Conservation (phyloP, 1,139 yeast species). For the Citeromyces hawaiiensis region DNA sequence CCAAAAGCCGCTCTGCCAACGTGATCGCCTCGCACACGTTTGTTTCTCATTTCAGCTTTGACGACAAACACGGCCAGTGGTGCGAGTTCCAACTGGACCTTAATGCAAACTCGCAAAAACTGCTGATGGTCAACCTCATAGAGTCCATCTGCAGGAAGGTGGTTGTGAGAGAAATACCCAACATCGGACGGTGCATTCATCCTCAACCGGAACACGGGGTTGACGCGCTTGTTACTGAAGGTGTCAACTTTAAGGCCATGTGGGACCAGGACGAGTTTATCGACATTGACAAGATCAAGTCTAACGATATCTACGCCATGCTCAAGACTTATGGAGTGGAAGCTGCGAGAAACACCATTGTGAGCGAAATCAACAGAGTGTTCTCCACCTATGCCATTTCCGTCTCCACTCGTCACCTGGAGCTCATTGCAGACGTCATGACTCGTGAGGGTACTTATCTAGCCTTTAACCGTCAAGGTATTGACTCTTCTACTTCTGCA, state of each 20-base stretch:
- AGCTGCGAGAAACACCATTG: slow-evolving; percentile 96
- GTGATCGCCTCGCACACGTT: slow-evolving; percentile 62
- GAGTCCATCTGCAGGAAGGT: slow-evolving; percentile 85
- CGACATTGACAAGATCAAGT: slow-evolving; percentile 74
- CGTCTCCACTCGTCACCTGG: slow-evolving; percentile 89
- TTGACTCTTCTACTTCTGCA: slow-evolving; percentile 88
- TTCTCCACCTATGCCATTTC: slow-evolving; percentile 94
- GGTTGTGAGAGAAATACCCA: slow-evolving; percentile 87
- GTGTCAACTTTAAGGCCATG: slow-evolving; percentile 95
- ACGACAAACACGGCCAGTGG: slow-evolving; percentile 83
- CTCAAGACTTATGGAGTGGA: slow-evolving; percentile 93
- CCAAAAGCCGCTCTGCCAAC: slow-evolving; percentile 76
- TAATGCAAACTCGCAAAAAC: slow-evolving; percentile 78
- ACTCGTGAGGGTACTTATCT: slow-evolving; percentile 95
- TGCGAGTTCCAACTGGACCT: slow-evolving; percentile 81
- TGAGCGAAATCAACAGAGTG: slow-evolving; percentile 88
- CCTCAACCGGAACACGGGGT: slow-evolving; percentile 53
- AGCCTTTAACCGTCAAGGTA: slow-evolving; percentile 97
- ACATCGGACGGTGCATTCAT: slow-evolving; percentile 86
- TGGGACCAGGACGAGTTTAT: slow-evolving; percentile 95
- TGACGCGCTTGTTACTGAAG: slow-evolving; percentile 85
- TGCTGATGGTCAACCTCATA: slow-evolving; percentile 92
- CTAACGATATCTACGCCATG: slow-evolving; percentile 90
- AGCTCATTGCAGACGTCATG: slow-evolving; percentile 97
- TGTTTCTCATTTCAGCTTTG: slow-evolving; percentile 75